Evolutionary conservation across 306 rosid species (phyloP).

Genomic region (cucumber (Cucumis sativus)): Cucumber_9930_V3 NC_026657.2:8647501-8648000

Average conservation of each 20-base stretch:
- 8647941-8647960: conserved; percentile 60
- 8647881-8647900: conserved; percentile 56
- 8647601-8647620: conserved; percentile 23
- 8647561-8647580: conserved; percentile 50
- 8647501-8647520: conserved; percentile 55
- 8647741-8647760: background rate
- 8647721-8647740: background rate
- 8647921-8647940: conserved; percentile 40
- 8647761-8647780: conserved; percentile 3
- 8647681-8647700: conserved; percentile 36
- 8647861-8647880: conserved; percentile 40
- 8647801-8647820: background rate
- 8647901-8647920: conserved; percentile 59
- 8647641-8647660: conserved; percentile 17
- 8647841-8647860: background rate
- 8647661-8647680: conserved; percentile 37
- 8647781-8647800: background rate
- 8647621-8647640: conserved; percentile 10
- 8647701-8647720: conserved; percentile 22
- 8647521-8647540: conserved; percentile 44
- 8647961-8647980: conserved; percentile 20
- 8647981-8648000: conserved; percentile 13
- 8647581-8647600: conserved; percentile 31
- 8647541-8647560: conserved; percentile 66
- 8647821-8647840: background rate